phyloP scores from a whole-genome alignment of 1,139 yeast genomes.

The Chernovozyma sophiae-reginae region DNA sequence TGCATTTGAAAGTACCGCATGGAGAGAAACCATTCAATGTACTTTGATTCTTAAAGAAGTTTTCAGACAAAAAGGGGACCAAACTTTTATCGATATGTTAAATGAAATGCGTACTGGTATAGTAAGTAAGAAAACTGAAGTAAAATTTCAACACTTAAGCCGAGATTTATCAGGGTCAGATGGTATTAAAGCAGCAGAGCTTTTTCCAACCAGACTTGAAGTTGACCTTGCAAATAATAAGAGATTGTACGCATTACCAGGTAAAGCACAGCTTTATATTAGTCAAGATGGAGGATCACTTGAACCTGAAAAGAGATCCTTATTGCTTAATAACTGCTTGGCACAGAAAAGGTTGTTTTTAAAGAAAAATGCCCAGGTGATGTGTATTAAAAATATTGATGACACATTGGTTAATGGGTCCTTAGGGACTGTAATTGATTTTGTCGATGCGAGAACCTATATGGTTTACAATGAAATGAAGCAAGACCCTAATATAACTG shows the following conservation, averaged over 20 bases:
- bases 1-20: slow-evolving; percentile 73
- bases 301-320: slow-evolving; percentile 39
- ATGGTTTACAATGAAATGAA: slow-evolving; percentile 20
- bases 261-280: slow-evolving; percentile 42
- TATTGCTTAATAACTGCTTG: slow-evolving; percentile 58
- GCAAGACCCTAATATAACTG: slow-evolving; percentile 17
- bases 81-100: slow-evolving; percentile 73
- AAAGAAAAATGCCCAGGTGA: slow-evolving; percentile 87
- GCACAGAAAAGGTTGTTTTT: slow-evolving; percentile 63
- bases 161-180: slow-evolving; percentile 57
- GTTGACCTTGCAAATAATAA: slow-evolving; percentile 73
- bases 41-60: slow-evolving; percentile 74
- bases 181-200: slow-evolving; percentile 81
- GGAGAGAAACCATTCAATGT: slow-evolving; percentile 62
- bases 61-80: slow-evolving; percentile 88
- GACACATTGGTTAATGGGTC: slow-evolving; percentile 89
- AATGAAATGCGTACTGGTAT: slow-evolving; percentile 81
- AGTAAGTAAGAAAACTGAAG: slow-evolving; percentile 51
- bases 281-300: slow-evolving; percentile 65
- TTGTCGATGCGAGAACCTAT: slow-evolving; percentile 35
- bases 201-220: slow-evolving; percentile 78
- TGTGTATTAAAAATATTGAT: slow-evolving; percentile 91
- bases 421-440: slow-evolving; percentile 66
- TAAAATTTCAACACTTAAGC: slow-evolving; percentile 50
- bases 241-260: slow-evolving; percentile 50